phyloP scores from a whole-genome alignment of 2,329 filamentous ascomycete genomes.

The Paramyrothecium roridum region DNA sequence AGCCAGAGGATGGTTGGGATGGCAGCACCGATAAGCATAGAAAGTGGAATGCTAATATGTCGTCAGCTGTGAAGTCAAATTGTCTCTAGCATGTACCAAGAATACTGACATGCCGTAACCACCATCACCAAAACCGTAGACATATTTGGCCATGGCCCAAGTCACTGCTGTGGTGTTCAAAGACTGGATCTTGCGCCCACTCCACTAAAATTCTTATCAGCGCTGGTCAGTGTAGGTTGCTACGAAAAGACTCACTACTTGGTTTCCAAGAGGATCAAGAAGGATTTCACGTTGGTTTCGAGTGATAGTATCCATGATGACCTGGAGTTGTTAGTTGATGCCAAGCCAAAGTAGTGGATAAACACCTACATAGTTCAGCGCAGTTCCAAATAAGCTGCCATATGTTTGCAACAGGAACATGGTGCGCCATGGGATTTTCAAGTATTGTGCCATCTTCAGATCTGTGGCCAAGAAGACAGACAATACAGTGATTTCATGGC shows the following conservation, averaged over 20 bases:
- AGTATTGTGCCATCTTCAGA: slow-evolving; percentile 35
- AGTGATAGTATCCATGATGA: too few relatives aligned
- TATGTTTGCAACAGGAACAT: slow-evolving; percentile 37
- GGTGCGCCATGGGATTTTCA: slow-evolving; percentile 32
- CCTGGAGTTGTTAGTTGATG: too few relatives aligned
- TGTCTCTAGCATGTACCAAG: too few relatives aligned
- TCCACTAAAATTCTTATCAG: slow-evolving; percentile 27
- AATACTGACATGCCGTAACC: slow-evolving; percentile 18
- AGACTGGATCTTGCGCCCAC: slow-evolving; percentile 42
- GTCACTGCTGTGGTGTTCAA: slow-evolving; percentile 34
- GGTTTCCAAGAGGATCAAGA: too few relatives aligned
- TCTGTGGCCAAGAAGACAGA: slow-evolving; percentile 22
- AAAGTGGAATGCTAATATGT: neutral
- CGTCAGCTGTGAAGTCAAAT: too few relatives aligned
- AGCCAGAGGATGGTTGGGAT: neutral
- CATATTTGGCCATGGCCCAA: slow-evolving; percentile 32
- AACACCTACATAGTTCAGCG: slow-evolving; percentile 36
- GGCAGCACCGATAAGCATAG: neutral
- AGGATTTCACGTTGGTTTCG: too few relatives aligned
- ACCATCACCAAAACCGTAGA: slow-evolving; percentile 32
- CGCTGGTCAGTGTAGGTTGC: too few relatives aligned
- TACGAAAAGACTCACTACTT: too few relatives aligned
- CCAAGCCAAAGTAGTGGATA: too few relatives aligned
- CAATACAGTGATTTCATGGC: slow-evolving; percentile 27
- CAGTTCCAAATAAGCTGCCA: slow-evolving; percentile 36